These are phyloP conservation scores for Cenchrus fungigraminus DNA, from an alignment of 176 grass and related monocot species.

Conservation along the genomic window DNA sequence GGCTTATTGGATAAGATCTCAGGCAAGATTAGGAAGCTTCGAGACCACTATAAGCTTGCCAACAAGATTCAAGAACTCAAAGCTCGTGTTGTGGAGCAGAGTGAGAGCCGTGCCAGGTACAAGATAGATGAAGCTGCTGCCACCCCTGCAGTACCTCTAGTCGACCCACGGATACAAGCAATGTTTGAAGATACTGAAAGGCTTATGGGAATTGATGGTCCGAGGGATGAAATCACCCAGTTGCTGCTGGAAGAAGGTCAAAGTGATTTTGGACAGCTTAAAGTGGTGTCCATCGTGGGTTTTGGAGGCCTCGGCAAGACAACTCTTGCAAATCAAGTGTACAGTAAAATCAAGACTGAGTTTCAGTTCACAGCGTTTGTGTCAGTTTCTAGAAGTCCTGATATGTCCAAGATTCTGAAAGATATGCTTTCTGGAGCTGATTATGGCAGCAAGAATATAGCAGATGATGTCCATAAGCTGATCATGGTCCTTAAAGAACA, in stretches of 20 bases:
- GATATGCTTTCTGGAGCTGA: neutral
- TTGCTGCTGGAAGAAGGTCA: neutral
- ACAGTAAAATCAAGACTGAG: neutral
- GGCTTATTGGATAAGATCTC: neutral
- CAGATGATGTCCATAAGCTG: neutral
- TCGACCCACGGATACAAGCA: neutral
- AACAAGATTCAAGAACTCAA: neutral
- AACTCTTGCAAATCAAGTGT: slow-evolving; percentile 17
- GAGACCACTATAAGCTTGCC: too few species aligned
- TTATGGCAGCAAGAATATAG: too few species aligned
- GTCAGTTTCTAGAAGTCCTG: neutral
- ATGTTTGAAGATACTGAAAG: neutral
- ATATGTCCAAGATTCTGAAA: neutral
- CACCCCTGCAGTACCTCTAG: neutral
- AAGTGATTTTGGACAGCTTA: neutral
- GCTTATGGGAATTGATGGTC: slow-evolving; percentile 10
- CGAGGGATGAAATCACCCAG: neutral
- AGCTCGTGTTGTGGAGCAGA: neutral
- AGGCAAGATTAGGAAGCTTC: too few species aligned
- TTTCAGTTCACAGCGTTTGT: neutral
- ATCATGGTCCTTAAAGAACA: neutral
- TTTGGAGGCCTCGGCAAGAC: slow-evolving; percentile 29
- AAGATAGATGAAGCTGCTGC: too few species aligned
- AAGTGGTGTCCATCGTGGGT: neutral
- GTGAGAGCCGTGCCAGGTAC: neutral